Percentiles rank a stretch among this genome's conserved stretches.
phyloP scores from a whole-genome alignment of 2,329 filamentous ascomycete genomes.

The Phaeosphaeriaceae sp. region DNA sequence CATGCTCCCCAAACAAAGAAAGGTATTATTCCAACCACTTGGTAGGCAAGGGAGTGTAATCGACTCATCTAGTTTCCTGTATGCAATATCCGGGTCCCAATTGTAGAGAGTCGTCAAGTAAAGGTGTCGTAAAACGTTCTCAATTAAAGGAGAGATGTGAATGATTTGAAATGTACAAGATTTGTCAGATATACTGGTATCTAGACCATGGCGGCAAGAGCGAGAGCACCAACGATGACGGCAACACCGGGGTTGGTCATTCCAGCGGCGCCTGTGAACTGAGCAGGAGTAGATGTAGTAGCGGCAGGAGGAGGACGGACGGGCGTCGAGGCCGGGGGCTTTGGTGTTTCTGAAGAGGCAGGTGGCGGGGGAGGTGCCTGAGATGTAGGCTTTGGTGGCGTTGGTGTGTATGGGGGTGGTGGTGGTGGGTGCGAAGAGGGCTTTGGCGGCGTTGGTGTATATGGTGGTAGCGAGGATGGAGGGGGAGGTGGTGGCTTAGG shows the following conservation, averaged over 20 bases:
- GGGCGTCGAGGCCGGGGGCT: slow-evolving; percentile 5
- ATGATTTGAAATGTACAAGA: not conserved
- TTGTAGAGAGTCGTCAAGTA: slow-evolving; percentile 1
- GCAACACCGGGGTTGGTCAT: slow-evolving; percentile 32
- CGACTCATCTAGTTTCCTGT: not conserved
- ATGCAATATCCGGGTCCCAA: not conserved
- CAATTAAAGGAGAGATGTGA: slow-evolving; percentile 1
- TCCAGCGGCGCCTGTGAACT: slow-evolving; percentile 35
- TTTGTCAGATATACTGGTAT: not conserved
- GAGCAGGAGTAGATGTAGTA: slow-evolving; percentile 13
- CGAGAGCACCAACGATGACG: slow-evolving; percentile 31
- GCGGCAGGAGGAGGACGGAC: slow-evolving; percentile 12
- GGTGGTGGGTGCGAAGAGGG: slow-evolving; percentile 1
- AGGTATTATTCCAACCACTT: too few species aligned
- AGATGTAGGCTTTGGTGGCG: slow-evolving; percentile 7
- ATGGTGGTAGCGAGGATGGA: slow-evolving; percentile 6
- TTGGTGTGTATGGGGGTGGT: not conserved
- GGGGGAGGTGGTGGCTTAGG: slow-evolving; percentile 1
- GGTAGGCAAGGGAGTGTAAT: not conserved
- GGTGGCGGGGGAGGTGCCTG: slow-evolving; percentile 12
- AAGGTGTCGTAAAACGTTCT: not conserved
- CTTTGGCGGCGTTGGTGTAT: slow-evolving; percentile 3
- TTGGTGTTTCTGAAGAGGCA: not conserved
- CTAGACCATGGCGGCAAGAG: slow-evolving; percentile 29
- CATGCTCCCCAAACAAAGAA: too few species aligned